Conservation (phyloP, 2,329 filamentous ascomycete genomes). For the Pseudocercospora pini-densiflorae region DNA sequence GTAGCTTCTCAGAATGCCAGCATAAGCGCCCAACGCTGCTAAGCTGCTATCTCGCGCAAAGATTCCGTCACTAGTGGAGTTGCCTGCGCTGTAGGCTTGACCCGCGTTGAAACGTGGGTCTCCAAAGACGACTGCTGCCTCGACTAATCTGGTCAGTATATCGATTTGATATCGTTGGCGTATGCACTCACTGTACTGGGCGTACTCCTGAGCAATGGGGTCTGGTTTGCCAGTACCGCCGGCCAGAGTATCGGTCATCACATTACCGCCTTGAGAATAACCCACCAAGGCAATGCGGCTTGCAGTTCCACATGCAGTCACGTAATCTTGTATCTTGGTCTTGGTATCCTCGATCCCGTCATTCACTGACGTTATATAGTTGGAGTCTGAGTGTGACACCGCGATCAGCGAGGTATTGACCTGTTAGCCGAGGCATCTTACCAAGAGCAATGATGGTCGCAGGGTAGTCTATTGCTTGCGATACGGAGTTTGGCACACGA, state of each 20-base stretch:
- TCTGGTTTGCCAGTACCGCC: conserved; percentile 34
- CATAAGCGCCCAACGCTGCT: conserved; percentile 25
- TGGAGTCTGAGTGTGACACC: conserved; percentile 7
- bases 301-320: conserved; percentile 33
- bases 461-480: conserved; percentile 39
- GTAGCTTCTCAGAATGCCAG: conserved; percentile 29
- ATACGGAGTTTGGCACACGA: conserved; percentile 40
- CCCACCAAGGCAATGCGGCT: conserved; percentile 44
- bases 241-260: conserved; percentile 24
- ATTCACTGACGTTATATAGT: conserved; percentile 34
- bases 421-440: not conserved
- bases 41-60: conserved; percentile 27
- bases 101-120: conserved; percentile 41
- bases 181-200: conserved; percentile 33
- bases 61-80: conserved; percentile 36
- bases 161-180: not conserved
- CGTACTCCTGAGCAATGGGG: conserved; percentile 32
- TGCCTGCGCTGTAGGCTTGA: conserved; percentile 40
- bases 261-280: conserved; percentile 41
- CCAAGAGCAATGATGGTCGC: conserved; percentile 29
- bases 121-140: conserved; percentile 44
- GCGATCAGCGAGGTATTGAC: not conserved
- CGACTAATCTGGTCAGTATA: conserved; percentile 29
- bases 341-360: conserved; percentile 40
- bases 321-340: conserved; percentile 38